Percentiles rank a stretch among this genome's conserved stretches.
Evolutionary conservation across 2,329 filamentous ascomycete genomes (phyloP).

Genomic region (Alternaria dauci): DNA sequence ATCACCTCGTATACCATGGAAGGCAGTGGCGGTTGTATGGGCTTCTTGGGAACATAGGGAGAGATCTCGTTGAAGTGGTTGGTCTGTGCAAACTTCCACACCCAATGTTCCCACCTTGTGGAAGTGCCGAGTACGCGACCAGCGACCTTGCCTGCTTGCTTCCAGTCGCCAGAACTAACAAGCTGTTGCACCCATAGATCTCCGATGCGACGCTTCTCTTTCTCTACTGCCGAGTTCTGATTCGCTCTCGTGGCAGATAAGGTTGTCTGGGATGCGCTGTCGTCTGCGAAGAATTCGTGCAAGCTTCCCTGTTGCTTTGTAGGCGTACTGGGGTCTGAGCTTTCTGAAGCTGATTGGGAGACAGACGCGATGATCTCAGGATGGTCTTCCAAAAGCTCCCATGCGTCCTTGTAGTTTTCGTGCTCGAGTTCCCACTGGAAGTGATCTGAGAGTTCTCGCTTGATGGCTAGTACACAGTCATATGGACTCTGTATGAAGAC

Average conservation of each 20-base stretch:
- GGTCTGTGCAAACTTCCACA: conserved; percentile 87
- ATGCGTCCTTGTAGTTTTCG: conserved; percentile 82
- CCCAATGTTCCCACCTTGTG: conserved; percentile 92
- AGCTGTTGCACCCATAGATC: conserved; percentile 93
- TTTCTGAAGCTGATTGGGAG: conserved; percentile 49
- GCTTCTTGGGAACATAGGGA: conserved; percentile 78
- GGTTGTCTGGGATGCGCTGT: conserved; percentile 67
- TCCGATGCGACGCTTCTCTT: conserved; percentile 88
- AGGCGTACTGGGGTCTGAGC: conserved; percentile 55
- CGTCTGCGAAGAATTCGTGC: conserved; percentile 77
- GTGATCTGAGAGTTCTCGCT: conserved; percentile 85
- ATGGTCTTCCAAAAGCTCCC: conserved; percentile 87
- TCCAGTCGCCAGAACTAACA: conserved; percentile 77
- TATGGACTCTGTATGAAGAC: conserved; percentile 97
- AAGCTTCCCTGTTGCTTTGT: conserved; percentile 56
- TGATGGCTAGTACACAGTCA: conserved; percentile 92
- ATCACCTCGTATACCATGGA: conserved; percentile 88
- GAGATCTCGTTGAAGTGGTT: conserved; percentile 91
- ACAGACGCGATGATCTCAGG: conserved; percentile 69
- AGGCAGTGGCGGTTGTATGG: conserved; percentile 80
- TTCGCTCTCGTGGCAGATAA: conserved; percentile 65
- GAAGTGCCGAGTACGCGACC: conserved; percentile 83
- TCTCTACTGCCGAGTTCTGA: conserved; percentile 74
- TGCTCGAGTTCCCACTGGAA: conserved; percentile 85
- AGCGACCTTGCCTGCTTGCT: conserved; percentile 78